Evolutionary conservation across 2,329 filamentous ascomycete species (phyloP).

Genomic region (Penicillium sp.): DNA sequence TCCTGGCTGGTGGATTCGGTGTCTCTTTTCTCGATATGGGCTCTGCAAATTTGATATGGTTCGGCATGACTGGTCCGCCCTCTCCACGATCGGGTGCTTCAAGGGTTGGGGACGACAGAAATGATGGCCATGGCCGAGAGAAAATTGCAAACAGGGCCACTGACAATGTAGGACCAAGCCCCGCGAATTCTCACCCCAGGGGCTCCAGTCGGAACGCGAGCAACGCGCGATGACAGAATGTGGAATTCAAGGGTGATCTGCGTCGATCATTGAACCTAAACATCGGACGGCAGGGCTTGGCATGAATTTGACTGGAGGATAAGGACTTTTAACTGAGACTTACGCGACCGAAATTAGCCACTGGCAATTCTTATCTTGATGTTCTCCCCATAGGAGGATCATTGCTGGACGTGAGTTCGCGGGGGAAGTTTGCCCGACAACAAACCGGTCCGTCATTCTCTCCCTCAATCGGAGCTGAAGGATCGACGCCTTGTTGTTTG

Average conservation of each 20-base stretch:
- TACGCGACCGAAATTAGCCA: not conserved
- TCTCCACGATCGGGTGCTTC: conserved; percentile 11
- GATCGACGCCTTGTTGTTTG: no score
- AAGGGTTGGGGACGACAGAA: conserved; percentile 12
- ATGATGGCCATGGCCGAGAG: conserved; percentile 12
- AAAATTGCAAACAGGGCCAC: conserved; percentile 17
- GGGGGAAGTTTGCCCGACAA: no score
- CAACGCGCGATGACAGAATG: conserved; percentile 26
- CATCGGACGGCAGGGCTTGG: conserved; percentile 15
- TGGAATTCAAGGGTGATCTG: conserved; percentile 21
- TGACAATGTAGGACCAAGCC: conserved; percentile 20
- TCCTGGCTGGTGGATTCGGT: conserved; percentile 1
- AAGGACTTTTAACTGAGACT: not conserved
- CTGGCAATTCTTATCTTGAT: no score
- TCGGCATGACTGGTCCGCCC: conserved; percentile 13
- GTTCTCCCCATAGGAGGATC: no score
- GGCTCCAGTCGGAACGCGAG: conserved; percentile 22
- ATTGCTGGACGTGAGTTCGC: no score
- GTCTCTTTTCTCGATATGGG: conserved; percentile 10
- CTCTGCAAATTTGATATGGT: conserved; percentile 20
- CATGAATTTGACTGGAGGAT: not conserved
- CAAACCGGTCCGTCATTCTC: no score
- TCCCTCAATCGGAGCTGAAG: no score
- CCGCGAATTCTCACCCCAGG: conserved; percentile 23
- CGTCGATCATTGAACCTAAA: conserved; percentile 26